Base-by-base conservation (phyloP, 768 basidiomycete species). In the Glaciozyma antarctica region DNA sequence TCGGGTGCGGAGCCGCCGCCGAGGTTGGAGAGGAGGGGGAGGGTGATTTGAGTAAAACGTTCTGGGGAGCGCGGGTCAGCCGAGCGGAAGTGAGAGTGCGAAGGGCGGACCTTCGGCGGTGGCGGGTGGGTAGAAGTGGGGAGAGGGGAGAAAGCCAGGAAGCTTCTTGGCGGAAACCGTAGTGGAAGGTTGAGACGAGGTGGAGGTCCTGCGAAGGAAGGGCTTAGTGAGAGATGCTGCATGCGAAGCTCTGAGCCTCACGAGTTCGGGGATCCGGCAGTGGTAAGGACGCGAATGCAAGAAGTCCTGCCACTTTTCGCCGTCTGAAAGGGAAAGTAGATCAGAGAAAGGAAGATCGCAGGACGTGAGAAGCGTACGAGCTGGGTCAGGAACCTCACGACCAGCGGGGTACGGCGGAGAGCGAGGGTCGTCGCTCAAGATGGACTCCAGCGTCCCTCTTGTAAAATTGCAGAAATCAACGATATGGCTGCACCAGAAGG, bases 141-240 rank as follows among this genome's bases (percentile, higher is more conserved):
- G 63, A 7, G 48, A 61, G 63, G 9, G 26, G 10, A 22, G 5
- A 12, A 22, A 68, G 61, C 19, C 58, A 62, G 26, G 54, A 32
- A 28, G 51, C 47, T 10, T 32, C 28, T 12, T n/a, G 24, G 24
- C 61, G 63, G 51, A 68, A 68, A 1, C 67, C 67, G 41, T 64
- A 68, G 52, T 68, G 67, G 63, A 68, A 68, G 15, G 61, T 61
- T 53, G 64, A 64, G 45, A 68, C 48, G 52, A 68, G 24, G 21
- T 60, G 55, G 22, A 64, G 32, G 30, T 64, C 38, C 38, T 41
- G 38, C 38, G 38, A 41, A 41, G 38, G 5, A n/a, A 5, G 34
- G 34, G 12, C 13, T 41, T 15, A 41, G 38, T 15, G 38, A 13
- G 12, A 2, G 13, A 12, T 41, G 38, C 38, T 10, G 13, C 10